Percentiles rank a stretch among this genome's conserved stretches.
These are phyloP conservation scores for Pharnaceum exiguum DNA, from an alignment of 148 eudicot genomes.

Conservation along the genomic window DNA sequence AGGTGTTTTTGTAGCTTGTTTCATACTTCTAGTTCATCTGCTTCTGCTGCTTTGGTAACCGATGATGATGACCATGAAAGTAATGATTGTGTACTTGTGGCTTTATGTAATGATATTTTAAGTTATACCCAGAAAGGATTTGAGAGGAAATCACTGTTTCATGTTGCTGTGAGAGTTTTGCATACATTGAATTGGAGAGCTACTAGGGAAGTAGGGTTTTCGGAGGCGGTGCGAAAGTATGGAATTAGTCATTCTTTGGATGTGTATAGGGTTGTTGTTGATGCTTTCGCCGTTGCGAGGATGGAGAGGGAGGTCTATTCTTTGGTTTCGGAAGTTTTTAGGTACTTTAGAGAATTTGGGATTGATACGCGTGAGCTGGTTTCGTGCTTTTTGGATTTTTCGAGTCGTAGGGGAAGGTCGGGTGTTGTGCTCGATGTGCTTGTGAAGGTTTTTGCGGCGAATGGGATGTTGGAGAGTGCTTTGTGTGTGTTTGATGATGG, in stretches of 20 bases:
- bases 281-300: slow-evolving; percentile 32
- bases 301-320: slow-evolving; percentile 36
- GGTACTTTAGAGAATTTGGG: slow-evolving; percentile 19
- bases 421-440: slow-evolving; percentile 27
- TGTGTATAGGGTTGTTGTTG: slow-evolving; percentile 31
- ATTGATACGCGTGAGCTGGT: slow-evolving; percentile 25
- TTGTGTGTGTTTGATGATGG: slow-evolving; percentile 27
- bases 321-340: slow-evolving; percentile 35
- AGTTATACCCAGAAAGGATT: slow-evolving; percentile 2
- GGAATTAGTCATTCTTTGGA: slow-evolving; percentile 28
- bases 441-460: slow-evolving; percentile 42
- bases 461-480: slow-evolving; percentile 33
- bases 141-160: slow-evolving; percentile 19
- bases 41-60: slow-evolving; percentile 17
- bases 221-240: slow-evolving; percentile 21
- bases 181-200: slow-evolving; percentile 42
- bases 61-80: slow-evolving; percentile 28
- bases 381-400: slow-evolving; percentile 21
- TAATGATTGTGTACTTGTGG: slow-evolving; percentile 24
- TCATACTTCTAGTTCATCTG: slow-evolving; percentile 20
- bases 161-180: slow-evolving; percentile 27
- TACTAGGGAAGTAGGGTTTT: slow-evolving; percentile 24
- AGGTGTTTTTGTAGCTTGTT: slow-evolving; percentile 16
- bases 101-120: background rate
- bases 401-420: slow-evolving; percentile 10